These are phyloP conservation scores for Tanozyma kutaoensis DNA, from an alignment of 805 yeast genomes.

Conservation along the genomic window DNA sequence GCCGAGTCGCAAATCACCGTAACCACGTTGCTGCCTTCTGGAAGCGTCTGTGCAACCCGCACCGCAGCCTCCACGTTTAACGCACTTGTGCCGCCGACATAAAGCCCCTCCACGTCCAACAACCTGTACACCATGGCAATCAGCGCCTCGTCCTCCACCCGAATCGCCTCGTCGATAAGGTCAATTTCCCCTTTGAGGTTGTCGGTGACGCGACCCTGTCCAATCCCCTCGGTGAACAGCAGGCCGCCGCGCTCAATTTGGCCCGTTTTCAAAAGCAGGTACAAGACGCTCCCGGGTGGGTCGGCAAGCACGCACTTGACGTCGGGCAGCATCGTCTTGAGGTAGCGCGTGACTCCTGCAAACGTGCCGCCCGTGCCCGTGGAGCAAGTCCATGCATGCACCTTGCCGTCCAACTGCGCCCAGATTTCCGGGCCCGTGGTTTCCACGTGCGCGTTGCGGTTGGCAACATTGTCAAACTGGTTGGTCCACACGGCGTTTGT, in stretches of 20 bases:
- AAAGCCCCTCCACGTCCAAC: conserved; percentile 82
- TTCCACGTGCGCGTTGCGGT: conserved; percentile 78
- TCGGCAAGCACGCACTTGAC: conserved; percentile 69
- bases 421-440: conserved; percentile 91
- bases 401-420: conserved; percentile 66
- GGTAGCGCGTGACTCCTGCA: conserved; percentile 72
- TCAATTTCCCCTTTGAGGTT: conserved; percentile 65
- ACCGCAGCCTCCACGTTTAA: conserved; percentile 84
- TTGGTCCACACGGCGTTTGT: conserved; percentile 86
- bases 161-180: conserved; percentile 67
- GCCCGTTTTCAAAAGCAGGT: conserved; percentile 60
- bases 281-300: conserved; percentile 86
- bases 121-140: conserved; percentile 76
- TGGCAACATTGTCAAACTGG: conserved; percentile 82
- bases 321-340: conserved; percentile 51
- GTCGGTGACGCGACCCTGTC: conserved; percentile 86
- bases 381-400: conserved; percentile 80
- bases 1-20: conserved; percentile 88
- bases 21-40: conserved; percentile 71
- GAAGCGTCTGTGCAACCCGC: conserved; percentile 59
- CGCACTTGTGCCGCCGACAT: conserved; percentile 84
- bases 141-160: conserved; percentile 66
- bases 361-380: conserved; percentile 92
- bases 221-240: conserved; percentile 92
- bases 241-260: conserved; percentile 62